Base-by-base conservation (phyloP, 2,329 filamentous ascomycete species). In the Aspergillus carbonarius region DNA sequence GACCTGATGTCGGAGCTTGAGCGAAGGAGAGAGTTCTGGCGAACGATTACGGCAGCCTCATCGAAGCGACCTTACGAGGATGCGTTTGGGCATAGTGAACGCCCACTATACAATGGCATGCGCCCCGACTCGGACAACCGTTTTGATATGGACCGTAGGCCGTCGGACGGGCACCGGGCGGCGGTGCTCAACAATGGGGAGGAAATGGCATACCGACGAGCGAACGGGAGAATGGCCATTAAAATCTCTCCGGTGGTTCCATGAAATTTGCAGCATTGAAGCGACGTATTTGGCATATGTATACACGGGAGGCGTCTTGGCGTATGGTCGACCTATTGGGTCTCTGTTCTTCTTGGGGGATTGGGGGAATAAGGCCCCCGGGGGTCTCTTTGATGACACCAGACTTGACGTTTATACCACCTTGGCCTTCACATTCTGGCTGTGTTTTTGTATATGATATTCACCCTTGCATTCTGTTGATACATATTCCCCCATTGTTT, bases 81-180 rank as follows among this genome's bases (percentile, higher is more conserved):
- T 20, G 68, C 73, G 1, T 78, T 78, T 56, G 74, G 75, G 52
- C 68, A 68, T 59, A 77, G 74, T 46, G 70, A 74, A 3, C 71
- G 74, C 42, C 67, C 76, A 1, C 72, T 81, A 27, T 69, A 74
- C 60, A 78, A 81, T 60, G 78, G 78, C 53, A 75, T 74, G 72
- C 76, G 79, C 27, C 78, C 79, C 7, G 72, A 75, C 54, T 55
- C 64, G 34, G 66, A 75, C 25, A 35, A 57, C 42, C 62, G 70
- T 64, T 56, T 66, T 15, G 59, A 37, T n/a, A 42, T 56, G 9
- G 63, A 65, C 42, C 70, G 68, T 12, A 66, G 72, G 37, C 64
- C 64, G 46, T 67, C 71, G 3, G 66, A 67, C 9, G 67, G 68
- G 30, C 65, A 64, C 23, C 64, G 67, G 18, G 60, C 61, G 18